Base-by-base conservation (phyloP, 2,329 filamentous ascomycete species). In the Fusarium sp. region DNA sequence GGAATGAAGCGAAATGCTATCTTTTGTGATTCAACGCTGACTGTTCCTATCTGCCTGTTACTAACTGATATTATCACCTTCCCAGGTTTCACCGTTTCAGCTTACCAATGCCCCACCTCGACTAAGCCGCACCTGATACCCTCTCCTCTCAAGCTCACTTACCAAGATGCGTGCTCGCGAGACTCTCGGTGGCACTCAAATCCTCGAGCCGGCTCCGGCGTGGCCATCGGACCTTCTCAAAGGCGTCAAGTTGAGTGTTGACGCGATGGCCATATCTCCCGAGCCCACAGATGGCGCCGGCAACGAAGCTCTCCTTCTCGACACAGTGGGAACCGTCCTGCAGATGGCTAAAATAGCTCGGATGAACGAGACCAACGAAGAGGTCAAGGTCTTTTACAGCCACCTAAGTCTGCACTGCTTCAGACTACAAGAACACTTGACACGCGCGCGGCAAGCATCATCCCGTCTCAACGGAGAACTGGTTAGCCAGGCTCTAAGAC, bases 31-130 rank as follows among this genome's bases (percentile, higher is more conserved):
- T 4, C 1, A 31, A 18, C 9, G 9, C 1, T 31, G 27, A 52
- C 31, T 27, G 11, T 7, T 31, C 18, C 27, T 52, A 2, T 13
- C 6, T 31, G 4, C 5, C 24, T 52, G 48, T 20, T 52, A 52
- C 27, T 31, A 11, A 1, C 24, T 31, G 48, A 18, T 52, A 52
- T 31, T n/a, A 31, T 6, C 6, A 18, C 4, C 48, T 11, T 52
- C 16, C 48, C 16, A 52, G 27, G 27, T n/a, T n/a, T 52, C 48
- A 31, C 27, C 18, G 48, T n/a, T n/a, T 52, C 48, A 31, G 48
- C 48, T 52, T 52, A 54, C 27, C 24, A 27, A 48, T 24, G 43
- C 48, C 48, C 48, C 48, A 54, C 48, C 48, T 54, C 48, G 18
- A 27, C 48, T 54, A 27, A 54, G 48, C 27, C 48, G 48, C 48